These are phyloP conservation scores for Sordaria brevicollis DNA, from an alignment of 495 filamentous ascomycete species.

Conservation along the genomic window DNA sequence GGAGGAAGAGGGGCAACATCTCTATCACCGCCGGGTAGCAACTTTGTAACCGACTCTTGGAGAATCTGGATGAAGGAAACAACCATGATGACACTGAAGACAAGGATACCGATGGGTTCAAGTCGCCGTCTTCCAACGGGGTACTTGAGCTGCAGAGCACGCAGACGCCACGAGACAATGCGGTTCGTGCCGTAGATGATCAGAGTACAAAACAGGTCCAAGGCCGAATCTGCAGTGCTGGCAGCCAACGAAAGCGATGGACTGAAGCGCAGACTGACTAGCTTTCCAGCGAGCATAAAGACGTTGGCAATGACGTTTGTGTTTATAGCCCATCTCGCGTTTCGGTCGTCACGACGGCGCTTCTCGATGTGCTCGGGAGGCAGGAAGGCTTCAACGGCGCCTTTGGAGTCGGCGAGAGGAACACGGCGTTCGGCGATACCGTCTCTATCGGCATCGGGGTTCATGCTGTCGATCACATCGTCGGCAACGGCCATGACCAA, in stretches of 20 bases:
- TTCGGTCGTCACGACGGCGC: conserved; percentile 22
- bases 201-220: conserved; percentile 39
- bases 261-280: conserved; percentile 26
- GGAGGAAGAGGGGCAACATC: conserved; percentile 18
- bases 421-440: conserved; percentile 32
- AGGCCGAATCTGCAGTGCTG: conserved; percentile 34
- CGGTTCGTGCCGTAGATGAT: conserved; percentile 39
- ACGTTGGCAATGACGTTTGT: conserved; percentile 40
- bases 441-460: conserved; percentile 40
- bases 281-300: conserved; percentile 31
- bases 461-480: conserved; percentile 43
- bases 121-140: conserved; percentile 36
- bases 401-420: conserved; percentile 24
- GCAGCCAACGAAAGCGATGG: conserved; percentile 39
- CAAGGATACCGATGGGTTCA: conserved; percentile 40
- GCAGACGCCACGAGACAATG: conserved; percentile 33
- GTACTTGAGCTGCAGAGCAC: conserved; percentile 27
- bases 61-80: conserved; percentile 39
- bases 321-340: conserved; percentile 44
- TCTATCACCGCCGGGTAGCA: conserved; percentile 26
- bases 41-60: conserved; percentile 34
- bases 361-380: conserved; percentile 38
- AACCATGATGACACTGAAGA: conserved; percentile 44
- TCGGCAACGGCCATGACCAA: conserved; percentile 40
- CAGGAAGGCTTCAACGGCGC: conserved; percentile 33